Evolutionary conservation across 169 alveolate genomes (phyloP).

Genomic region (Eimeria tenella): DNA sequence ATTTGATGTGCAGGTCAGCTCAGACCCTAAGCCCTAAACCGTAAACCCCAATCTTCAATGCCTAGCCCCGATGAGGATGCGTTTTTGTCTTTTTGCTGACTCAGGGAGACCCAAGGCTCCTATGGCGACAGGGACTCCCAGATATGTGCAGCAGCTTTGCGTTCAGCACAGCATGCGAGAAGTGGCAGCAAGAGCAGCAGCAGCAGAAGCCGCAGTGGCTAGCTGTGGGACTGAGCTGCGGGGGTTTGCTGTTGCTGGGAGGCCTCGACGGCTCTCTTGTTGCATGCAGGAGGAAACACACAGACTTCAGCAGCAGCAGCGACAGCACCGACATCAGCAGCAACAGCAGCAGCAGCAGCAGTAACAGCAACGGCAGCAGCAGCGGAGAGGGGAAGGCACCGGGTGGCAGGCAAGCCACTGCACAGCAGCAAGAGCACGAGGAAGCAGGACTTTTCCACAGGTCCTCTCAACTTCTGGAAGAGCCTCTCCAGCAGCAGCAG

Average conservation of each 20-base stretch:
- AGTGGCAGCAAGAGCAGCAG: neutral
- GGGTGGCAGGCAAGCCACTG: neutral
- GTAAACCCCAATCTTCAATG: neutral
- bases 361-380: neutral
- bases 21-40: conserved; percentile 12
- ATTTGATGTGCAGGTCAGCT: conserved; percentile 10
- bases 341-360: conserved; percentile 28
- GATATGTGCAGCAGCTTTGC: conserved; percentile 19
- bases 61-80: neutral
- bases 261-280: conserved; percentile 1
- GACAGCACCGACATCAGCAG: neutral
- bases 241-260: conserved; percentile 28
- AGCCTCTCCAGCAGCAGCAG: conserved; percentile 20
- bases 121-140: conserved; percentile 30
- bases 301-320: neutral
- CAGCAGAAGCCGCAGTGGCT: neutral
- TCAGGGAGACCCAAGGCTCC: conserved; percentile 25
- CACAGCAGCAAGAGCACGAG: conserved; percentile 32
- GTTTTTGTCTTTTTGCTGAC: neutral
- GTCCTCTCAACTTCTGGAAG: too few relatives aligned
- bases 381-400: neutral
- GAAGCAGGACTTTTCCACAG: too few relatives aligned
- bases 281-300: conserved; percentile 21
- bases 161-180: neutral
- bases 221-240: neutral